Conservation (phyloP, 2,329 filamentous ascomycete species). For the Gliomastix tumulicola region DNA sequence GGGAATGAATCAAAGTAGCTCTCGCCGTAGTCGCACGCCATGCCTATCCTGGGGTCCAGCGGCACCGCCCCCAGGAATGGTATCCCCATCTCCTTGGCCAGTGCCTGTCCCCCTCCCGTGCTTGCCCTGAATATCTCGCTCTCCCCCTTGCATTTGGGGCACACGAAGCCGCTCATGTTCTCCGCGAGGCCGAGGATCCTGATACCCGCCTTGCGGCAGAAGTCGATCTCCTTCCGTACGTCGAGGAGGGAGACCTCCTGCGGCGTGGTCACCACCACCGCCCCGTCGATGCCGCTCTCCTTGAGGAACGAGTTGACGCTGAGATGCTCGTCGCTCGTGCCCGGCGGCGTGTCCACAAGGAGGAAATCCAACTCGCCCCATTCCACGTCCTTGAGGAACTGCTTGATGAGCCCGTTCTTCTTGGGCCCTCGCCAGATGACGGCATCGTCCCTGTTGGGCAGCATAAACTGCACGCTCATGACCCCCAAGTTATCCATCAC, state of each 20-base stretch:
- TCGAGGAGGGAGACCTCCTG: constrained; percentile 91
- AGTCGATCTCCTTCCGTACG: constrained; percentile 95
- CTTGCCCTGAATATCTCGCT: constrained; percentile 85
- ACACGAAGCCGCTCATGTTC: constrained; percentile 98
- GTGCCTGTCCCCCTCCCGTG: constrained; percentile 73
- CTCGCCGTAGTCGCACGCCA: constrained; percentile 96
- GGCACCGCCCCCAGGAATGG: constrained; percentile 87
- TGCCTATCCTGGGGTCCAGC: constrained; percentile 86
- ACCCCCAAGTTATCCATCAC: constrained; percentile 88
- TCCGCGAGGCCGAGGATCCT: constrained; percentile 83
- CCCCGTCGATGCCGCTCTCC: constrained; percentile 87
- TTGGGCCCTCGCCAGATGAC: constrained; percentile 97
- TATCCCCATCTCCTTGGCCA: constrained; percentile 82
- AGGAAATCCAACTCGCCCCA: constrained; percentile 95
- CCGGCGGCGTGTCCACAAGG: constrained; percentile 90
- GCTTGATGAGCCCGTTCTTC: constrained; percentile 98
- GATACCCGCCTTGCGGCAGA: constrained; percentile 92
- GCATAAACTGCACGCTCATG: constrained; percentile 98
- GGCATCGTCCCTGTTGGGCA: constrained; percentile 87
- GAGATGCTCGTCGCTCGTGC: constrained; percentile 91
- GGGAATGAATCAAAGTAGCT: constrained; percentile 93
- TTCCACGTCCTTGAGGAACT: constrained; percentile 95
- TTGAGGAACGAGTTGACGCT: constrained; percentile 89
- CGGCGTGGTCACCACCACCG: constrained; percentile 87
- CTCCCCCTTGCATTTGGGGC: constrained; percentile 78